A percentile compares a stretch with the other conserved stretches of the same genome.
Conservation (phyloP, 83 land plant genomes). For the Picea abies region DNA sequence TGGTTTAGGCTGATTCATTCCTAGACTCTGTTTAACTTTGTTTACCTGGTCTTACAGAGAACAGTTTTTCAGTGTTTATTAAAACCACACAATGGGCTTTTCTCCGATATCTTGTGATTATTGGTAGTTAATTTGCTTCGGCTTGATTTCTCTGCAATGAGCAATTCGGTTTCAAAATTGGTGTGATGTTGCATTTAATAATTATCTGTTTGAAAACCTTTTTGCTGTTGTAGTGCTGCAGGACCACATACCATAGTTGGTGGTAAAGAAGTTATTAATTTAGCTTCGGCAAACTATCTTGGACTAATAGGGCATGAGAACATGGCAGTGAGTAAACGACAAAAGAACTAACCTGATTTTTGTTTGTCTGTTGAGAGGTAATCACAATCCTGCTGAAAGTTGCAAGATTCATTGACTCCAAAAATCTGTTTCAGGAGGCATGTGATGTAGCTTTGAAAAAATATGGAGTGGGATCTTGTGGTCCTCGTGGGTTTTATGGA, state of each 20-base stretch:
- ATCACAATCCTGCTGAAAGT: neutral
- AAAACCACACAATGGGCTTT: neutral
- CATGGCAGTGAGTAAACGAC: conserved; percentile 56
- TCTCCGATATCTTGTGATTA: neutral
- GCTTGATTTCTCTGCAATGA: neutral
- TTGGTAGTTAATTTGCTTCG: neutral
- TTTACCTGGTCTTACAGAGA: neutral
- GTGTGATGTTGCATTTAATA: too few relatives aligned
- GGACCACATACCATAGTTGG: conserved; percentile 78
- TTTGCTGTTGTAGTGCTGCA: conserved; percentile 72
- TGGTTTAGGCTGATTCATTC: neutral
- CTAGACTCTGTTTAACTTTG: neutral
- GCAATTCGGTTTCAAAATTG: too few relatives aligned
- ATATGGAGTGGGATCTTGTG: conserved; percentile 99
- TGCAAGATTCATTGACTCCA: neutral
- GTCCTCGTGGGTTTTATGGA: conserved; percentile 98
- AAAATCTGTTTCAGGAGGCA: conserved; percentile 53
- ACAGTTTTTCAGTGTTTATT: neutral
- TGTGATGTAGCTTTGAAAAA: conserved; percentile 85
- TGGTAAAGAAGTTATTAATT: conserved; percentile 92
- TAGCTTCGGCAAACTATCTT: conserved; percentile 94
- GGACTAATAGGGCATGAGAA: conserved; percentile 85
- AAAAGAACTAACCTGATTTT: neutral
- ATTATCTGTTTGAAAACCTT: too few relatives aligned
- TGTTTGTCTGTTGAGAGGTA: conserved; percentile 1